Conservation (phyloP, 2,329 filamentous ascomycete genomes). For the Botrytis cinerea region DNA sequence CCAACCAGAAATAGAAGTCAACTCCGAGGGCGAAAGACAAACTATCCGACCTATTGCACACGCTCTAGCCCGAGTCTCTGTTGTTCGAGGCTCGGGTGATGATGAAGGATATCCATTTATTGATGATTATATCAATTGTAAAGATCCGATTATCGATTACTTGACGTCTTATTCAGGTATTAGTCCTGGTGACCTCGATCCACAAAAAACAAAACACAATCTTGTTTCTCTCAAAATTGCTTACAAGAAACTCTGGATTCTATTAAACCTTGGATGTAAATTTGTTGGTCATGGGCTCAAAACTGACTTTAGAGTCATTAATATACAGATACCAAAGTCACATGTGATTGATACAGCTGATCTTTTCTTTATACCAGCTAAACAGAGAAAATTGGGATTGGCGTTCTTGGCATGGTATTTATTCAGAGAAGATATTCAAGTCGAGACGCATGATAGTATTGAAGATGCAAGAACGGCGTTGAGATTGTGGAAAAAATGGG, state of each 20-base stretch:
- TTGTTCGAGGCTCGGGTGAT: slow-evolving; percentile 77
- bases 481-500: slow-evolving; percentile 84
- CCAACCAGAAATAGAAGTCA: slow-evolving; percentile 93
- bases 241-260: slow-evolving; percentile 97
- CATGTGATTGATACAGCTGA: slow-evolving; percentile 96
- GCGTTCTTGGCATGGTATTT: slow-evolving; percentile 91
- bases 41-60: slow-evolving; percentile 90
- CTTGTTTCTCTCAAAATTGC: slow-evolving; percentile 85
- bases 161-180: slow-evolving; percentile 94
- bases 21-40: slow-evolving; percentile 87
- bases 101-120: slow-evolving; percentile 86
- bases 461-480: slow-evolving; percentile 92
- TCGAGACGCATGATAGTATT: slow-evolving; percentile 90
- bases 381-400: slow-evolving; percentile 83
- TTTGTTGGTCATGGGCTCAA: slow-evolving; percentile 93
- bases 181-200: slow-evolving; percentile 79
- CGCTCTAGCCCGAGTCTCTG: slow-evolving; percentile 89
- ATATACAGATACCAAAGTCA: slow-evolving; percentile 87
- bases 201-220: slow-evolving; percentile 74
- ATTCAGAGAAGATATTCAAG: slow-evolving; percentile 90
- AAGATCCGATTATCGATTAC: slow-evolving; percentile 91
- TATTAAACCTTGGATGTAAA: slow-evolving; percentile 89
- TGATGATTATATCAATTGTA: slow-evolving; percentile 93
- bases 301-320: slow-evolving; percentile 96
- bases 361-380: slow-evolving; percentile 79